phyloP scores from a whole-genome alignment of 2,329 filamentous ascomycete genomes.

The Neopestalotiopsis sp. region DNA sequence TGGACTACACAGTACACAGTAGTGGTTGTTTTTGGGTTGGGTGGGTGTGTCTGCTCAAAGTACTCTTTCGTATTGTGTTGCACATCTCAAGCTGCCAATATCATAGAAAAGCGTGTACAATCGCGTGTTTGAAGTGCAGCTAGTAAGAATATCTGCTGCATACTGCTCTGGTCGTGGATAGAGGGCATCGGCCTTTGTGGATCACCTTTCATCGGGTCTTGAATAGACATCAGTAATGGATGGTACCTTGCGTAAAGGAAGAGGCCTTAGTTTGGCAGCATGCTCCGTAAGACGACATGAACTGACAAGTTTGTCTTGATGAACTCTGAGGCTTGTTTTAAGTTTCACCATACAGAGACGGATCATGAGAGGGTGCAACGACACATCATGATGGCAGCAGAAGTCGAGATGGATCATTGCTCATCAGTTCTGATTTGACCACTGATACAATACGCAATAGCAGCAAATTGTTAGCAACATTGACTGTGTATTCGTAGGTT shows the following conservation, averaged over 20 bases:
- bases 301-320: not conserved
- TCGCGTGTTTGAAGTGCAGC: not conserved
- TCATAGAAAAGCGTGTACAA: not conserved
- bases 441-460: not conserved
- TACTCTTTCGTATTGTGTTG: not conserved
- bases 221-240: not conserved
- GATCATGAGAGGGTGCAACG: not conserved
- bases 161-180: not conserved
- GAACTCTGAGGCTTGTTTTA: slow-evolving; percentile 2
- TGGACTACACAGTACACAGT: not conserved
- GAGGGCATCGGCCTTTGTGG: not conserved
- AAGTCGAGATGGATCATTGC: not conserved
- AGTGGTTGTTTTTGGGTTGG: not conserved
- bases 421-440: not conserved
- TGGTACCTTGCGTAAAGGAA: not conserved
- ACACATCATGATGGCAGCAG: not conserved
- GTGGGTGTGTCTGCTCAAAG: not conserved
- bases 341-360: not conserved
- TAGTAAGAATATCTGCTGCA: not conserved
- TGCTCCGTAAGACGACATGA: not conserved
- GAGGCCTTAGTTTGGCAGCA: not conserved
- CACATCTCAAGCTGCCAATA: not conserved
- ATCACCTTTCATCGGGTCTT: not conserved
- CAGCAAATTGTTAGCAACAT: no score
- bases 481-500: no score